Evolutionary conservation across 176 grass and related monocot species (phyloP).

Genomic region (Puya raimondii): DNA sequence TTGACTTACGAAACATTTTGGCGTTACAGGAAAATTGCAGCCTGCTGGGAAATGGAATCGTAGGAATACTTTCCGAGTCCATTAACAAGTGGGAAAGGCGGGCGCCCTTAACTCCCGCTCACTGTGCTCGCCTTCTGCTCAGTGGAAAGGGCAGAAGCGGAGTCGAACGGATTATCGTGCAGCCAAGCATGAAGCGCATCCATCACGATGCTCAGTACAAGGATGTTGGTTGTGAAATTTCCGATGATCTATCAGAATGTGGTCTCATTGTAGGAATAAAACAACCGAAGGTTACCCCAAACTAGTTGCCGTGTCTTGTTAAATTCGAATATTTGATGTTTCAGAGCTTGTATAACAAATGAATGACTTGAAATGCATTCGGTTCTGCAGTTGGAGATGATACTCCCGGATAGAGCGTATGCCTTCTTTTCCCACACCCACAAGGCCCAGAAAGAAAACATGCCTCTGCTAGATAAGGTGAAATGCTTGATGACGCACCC

Average conservation of each 20-base stretch:
- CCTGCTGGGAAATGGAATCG: constrained; percentile 79
- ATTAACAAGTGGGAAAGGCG: constrained; percentile 95
- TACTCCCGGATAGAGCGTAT: constrained; percentile 75
- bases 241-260: constrained; percentile 69
- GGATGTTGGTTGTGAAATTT: constrained; percentile 83
- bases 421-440: constrained; percentile 93
- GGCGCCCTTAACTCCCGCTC: constrained; percentile 62
- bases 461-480: constrained; percentile 90
- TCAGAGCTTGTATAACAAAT: not conserved
- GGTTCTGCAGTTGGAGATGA: constrained; percentile 58
- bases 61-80: constrained; percentile 71
- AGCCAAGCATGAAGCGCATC: constrained; percentile 89
- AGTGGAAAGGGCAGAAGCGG: constrained; percentile 39
- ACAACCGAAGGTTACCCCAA: constrained; percentile 64
- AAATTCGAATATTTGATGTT: not conserved
- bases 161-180: constrained; percentile 68
- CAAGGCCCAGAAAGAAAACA: constrained; percentile 90
- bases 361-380: not conserved
- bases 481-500: not conserved
- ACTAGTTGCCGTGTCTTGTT: not conserved
- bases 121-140: constrained; percentile 72
- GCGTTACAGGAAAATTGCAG: constrained; percentile 33
- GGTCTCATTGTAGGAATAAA: constrained; percentile 90
- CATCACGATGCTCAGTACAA: constrained; percentile 81
- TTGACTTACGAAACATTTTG: not conserved